These are phyloP conservation scores for Corylus americana DNA, from an alignment of 306 rosid genomes.

Conservation along the genomic window DNA sequence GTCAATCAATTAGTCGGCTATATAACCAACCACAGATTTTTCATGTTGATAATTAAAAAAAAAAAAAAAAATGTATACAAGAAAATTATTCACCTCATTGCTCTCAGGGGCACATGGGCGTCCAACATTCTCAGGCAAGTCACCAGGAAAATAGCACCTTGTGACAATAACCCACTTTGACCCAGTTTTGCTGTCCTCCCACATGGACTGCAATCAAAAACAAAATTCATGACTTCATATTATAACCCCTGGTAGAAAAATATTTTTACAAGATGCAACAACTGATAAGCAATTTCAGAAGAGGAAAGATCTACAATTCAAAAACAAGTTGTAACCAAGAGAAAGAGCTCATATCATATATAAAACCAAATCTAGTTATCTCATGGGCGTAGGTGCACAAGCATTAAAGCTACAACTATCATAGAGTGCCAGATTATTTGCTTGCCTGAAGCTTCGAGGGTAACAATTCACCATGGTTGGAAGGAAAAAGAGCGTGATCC, in stretches of 20 bases:
- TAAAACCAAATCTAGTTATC: constrained; percentile 1
- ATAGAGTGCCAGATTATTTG: constrained; percentile 29
- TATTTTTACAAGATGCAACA: constrained; percentile 22
- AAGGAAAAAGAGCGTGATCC: constrained; percentile 67
- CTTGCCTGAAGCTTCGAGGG: constrained; percentile 90
- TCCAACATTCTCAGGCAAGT: constrained; percentile 75
- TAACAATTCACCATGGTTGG: constrained; percentile 54
- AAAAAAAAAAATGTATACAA: not conserved
- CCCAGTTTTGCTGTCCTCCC: constrained; percentile 78
- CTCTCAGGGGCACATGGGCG: constrained; percentile 72
- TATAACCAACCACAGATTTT: constrained; percentile 15
- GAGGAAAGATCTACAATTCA: not conserved
- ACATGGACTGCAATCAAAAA: constrained; percentile 72
- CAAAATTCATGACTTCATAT: constrained; percentile 16
- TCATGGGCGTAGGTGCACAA: constrained; percentile 23
- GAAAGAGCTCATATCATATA: constrained; percentile 3
- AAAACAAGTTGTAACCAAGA: constrained; percentile 2
- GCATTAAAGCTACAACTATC: constrained; percentile 19
- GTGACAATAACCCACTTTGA: constrained; percentile 65
- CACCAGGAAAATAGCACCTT: constrained; percentile 78
- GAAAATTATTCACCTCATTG: constrained; percentile 65
- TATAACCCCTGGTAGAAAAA: constrained; percentile 17
- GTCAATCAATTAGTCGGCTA: constrained; percentile 4
- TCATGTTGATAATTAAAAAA: not conserved
- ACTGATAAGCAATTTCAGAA: not conserved